Base-by-base conservation (phyloP, 495 filamentous ascomycete species). In the Penicillium longicatenatum region DNA sequence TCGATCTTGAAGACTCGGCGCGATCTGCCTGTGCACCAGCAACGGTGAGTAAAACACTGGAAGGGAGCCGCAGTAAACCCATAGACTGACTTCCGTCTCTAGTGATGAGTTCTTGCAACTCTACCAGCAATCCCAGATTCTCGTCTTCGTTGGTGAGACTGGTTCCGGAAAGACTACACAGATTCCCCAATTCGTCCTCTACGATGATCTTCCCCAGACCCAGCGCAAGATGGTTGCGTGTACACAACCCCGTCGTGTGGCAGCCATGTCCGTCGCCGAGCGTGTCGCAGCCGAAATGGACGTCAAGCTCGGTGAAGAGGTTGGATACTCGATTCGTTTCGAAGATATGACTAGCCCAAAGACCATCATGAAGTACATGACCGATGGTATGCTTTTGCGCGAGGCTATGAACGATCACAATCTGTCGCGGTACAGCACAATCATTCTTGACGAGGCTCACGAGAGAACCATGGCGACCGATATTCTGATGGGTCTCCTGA, bases 111-210 rank as follows among this genome's bases (percentile, higher is more conserved):
- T 99, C 73, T 79, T 99, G 39, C 80, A 90, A 62, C 82, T 93
- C 63, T 99, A 94, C 73, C 95, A 98, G 59, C 85, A 88, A 68
- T 89, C 86, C 11, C 95, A 98, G 70, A 96, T 98, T 59, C 83
- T 99, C 24, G 94, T 99, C 66, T 96, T 99, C 66, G 95, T 99
- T 57, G 95, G 95, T 77, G 94, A 98, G 79, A 98, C 94, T 3
- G 94, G 94, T 87, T 98, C 94, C 62, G 94, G 94, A 73, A 98
- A 98, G 75, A 98, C 94, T 0, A 98, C 94, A 0, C 95, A 99
- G 75, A 98, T 99, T 53, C 95, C 95, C 0, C 95, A 99, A 70
- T 99, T 96, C 70, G 91, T 99, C 56, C 82, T 97, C 14, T 97
- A 89, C 79, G 95, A 99, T 77, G 95, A 99, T 75, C 83, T 95